Evolutionary conservation across 2,329 filamentous ascomycete genomes (phyloP).

Genomic region (Westerdykella sp.): DNA sequence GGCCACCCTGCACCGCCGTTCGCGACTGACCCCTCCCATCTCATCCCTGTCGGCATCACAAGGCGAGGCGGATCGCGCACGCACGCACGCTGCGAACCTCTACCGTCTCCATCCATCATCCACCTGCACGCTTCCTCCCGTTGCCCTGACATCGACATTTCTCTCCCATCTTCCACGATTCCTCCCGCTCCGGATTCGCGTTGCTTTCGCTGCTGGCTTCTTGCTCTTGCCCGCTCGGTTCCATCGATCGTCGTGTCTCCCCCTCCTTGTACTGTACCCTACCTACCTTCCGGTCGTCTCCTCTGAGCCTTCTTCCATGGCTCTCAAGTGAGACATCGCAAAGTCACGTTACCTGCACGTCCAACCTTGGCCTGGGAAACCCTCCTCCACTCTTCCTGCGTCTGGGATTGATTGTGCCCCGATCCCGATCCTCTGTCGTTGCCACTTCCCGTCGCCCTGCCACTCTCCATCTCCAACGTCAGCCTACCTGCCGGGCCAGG

Average conservation of each 20-base stretch:
- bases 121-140: constrained; percentile 15
- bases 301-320: constrained; percentile 23
- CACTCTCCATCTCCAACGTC: neutral
- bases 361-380: neutral
- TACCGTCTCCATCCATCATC: constrained; percentile 13
- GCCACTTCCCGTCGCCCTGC: neutral
- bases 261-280: constrained; percentile 1
- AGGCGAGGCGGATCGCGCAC: constrained; percentile 30
- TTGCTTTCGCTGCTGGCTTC: neutral
- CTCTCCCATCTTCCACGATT: constrained; percentile 13
- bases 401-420: constrained; percentile 5
- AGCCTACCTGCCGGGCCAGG: constrained; percentile 5
- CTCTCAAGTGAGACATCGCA: constrained; percentile 20
- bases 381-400: neutral
- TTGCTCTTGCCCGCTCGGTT: constrained; percentile 6
- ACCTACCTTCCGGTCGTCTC: constrained; percentile 5
- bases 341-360: constrained; percentile 25
- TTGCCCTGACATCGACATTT: constrained; percentile 17
- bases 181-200: neutral
- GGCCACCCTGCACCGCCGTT: neutral
- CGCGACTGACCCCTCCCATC: neutral
- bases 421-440: constrained; percentile 11
- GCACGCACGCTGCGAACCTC: constrained; percentile 7
- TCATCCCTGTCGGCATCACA: constrained; percentile 11
- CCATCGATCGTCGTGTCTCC: constrained; percentile 2